Evolutionary conservation across 345 rosid genomes (phyloP), one percentile per base, ranked within the genome.

Genomic region (Moricandia arvensis): DNA sequence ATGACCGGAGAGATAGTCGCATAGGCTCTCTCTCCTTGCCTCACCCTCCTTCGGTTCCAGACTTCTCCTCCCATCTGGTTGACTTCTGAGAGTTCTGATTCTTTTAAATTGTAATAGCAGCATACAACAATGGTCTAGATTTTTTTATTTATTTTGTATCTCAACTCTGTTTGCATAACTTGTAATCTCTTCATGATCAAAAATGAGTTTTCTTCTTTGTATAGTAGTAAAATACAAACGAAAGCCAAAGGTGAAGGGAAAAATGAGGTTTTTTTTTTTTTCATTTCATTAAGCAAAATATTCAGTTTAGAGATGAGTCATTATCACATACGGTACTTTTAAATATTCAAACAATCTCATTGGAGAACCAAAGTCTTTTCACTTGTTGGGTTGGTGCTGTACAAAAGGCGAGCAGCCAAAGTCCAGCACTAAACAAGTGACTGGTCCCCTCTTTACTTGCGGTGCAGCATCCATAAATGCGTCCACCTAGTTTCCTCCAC

Each of bases 381-480:
- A 60, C 68, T 60, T 60, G 4, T 59, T 8, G 30, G 30, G 31
- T 27, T 8, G 29, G 41, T 27, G 63, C 24, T 30, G 13, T 54
- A 2, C 57, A 53, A 63, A 63, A 4, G 66, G 54, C 4, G 29
- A 6, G 55, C 43, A 65, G 16, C n/a, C 13, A 7, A 8, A 24
- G 66, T 29, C 33, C 47, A 16, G 58, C 3, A 1, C 66, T 59
- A n/a, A 66, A 2, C 0, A 41, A 13, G 0, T 6, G 54, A 29
- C 31, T 29, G 31, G 31, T 29, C 41, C 64, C 18, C 8, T 64
- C 3, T 73, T 70, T 11, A 86, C 57, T 33, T 86, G 89, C 24
- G 51, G 33, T 31, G 0, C 1, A 26, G 2, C 24, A 2, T 8
- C 63, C 78, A 58, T 10, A 58, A 0, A 18, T 3, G 17, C 60